phyloP scores from a whole-genome alignment of 2,329 filamentous ascomycete species.

The Botrytis sinoallii region DNA sequence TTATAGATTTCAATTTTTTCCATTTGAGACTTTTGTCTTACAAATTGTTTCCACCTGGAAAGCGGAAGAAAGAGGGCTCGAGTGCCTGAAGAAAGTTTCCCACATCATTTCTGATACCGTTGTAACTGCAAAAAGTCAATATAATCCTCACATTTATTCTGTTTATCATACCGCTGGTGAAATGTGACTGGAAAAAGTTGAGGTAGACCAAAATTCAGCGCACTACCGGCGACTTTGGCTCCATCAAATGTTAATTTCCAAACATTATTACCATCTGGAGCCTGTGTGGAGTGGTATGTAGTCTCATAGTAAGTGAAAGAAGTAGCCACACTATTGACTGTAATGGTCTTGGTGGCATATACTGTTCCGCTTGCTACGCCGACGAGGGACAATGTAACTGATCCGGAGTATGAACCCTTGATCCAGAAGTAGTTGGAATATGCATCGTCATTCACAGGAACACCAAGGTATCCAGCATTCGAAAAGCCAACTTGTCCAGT shows the following conservation, averaged over 20 bases:
- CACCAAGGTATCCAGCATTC: slow-evolving; percentile 35
- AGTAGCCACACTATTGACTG: slow-evolving; percentile 14
- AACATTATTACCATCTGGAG: slow-evolving; percentile 47
- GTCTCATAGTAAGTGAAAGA: slow-evolving; percentile 22
- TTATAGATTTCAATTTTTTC: too few relatives aligned
- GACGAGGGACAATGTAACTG: slow-evolving; percentile 18
- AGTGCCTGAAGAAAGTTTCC: slow-evolving; percentile 50
- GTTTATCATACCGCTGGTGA: slow-evolving; percentile 40
- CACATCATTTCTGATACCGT: slow-evolving; percentile 56
- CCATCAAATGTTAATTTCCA: slow-evolving; percentile 53
- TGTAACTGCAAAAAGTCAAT: slow-evolving; percentile 39
- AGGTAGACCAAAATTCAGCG: slow-evolving; percentile 54
- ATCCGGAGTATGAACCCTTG: slow-evolving; percentile 23
- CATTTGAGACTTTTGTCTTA: slow-evolving; percentile 24
- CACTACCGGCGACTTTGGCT: slow-evolving; percentile 32
- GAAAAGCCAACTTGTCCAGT: slow-evolving; percentile 35
- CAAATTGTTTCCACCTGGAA: slow-evolving; percentile 63
- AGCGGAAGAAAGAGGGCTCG: slow-evolving; percentile 55
- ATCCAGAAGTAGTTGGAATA: slow-evolving; percentile 27
- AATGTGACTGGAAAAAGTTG: slow-evolving; percentile 58
- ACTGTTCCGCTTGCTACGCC: slow-evolving; percentile 18
- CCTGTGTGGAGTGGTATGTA: slow-evolving; percentile 10
- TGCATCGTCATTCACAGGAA: slow-evolving; percentile 27
- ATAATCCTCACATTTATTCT: background rate
- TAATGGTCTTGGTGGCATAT: slow-evolving; percentile 20